These are phyloP conservation scores for Neopestalotiopsis sp. DNA, from an alignment of 2,329 filamentous ascomycete species.

Conservation along the genomic window DNA sequence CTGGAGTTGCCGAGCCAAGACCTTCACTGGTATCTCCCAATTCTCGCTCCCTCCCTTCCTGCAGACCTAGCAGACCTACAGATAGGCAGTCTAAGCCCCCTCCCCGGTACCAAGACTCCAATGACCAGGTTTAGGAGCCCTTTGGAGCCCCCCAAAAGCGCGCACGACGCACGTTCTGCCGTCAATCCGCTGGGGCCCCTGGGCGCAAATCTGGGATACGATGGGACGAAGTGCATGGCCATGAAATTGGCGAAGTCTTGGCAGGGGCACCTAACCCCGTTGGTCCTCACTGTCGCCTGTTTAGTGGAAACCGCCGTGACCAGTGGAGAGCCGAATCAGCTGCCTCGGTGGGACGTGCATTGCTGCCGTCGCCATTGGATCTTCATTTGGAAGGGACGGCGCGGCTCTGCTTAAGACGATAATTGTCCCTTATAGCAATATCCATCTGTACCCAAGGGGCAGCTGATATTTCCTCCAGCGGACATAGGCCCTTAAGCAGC, in stretches of 20 bases:
- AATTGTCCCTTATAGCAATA: not conserved
- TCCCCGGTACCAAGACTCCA: not conserved
- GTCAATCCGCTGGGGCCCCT: constrained; percentile 1
- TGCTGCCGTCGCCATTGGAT: not conserved
- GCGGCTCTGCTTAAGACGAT: not conserved
- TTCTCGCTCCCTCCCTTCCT: not conserved
- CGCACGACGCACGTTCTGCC: not conserved
- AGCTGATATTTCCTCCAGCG: not conserved
- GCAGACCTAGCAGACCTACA: too few species aligned
- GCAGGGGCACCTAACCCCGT: constrained; percentile 13
- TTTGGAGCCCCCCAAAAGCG: not conserved
- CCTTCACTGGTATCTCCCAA: not conserved
- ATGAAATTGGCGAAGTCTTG: constrained; percentile 10
- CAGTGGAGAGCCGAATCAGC: not conserved
- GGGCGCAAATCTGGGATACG: not conserved
- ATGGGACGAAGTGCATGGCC: not conserved
- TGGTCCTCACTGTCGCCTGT: constrained; percentile 6
- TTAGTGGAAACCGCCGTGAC: constrained; percentile 4
- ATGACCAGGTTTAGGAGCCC: not conserved
- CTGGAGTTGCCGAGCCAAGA: constrained; percentile 1
- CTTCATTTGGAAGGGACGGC: not conserved
- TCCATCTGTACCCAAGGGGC: not conserved
- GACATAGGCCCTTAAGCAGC: not conserved
- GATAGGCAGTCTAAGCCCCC: not conserved
- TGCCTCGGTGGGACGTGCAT: not conserved